Base-by-base conservation (phyloP, 441 rosid species). In the Populus hybrid region DNA sequence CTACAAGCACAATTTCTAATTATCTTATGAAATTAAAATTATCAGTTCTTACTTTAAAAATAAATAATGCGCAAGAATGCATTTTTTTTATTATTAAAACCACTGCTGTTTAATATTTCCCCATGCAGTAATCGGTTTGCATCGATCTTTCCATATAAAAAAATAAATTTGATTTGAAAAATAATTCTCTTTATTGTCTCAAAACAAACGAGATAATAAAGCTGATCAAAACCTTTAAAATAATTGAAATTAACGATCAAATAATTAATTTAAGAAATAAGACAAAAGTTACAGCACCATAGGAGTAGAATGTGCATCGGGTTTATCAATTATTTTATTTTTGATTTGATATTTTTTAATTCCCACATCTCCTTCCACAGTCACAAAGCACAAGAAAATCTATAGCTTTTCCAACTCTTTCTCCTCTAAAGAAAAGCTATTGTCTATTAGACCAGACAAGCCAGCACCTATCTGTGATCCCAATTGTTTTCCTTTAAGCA, bases 301-400 rank as follows among this genome's bases (percentile, higher is more conserved):
- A 26, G 33, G 26, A 31, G 53, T 29, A 20, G n/a, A 31, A 67
- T 50, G 36, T 20, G 12, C 42, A 64, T 4, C 36, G 31, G 26
- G 14, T 4, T 31, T 42, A 50, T n/a, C 36, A 59, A 50, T n/a
- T 71, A 29, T 20, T 6, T 77, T 64, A 3, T 29, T 18, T 18
- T 42, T 68, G 56, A 40, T 45, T 24, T 12, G 9, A 38, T 20
- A 63, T 76, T n/a, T 24, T 61, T 45, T 69, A 18, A 72, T 72
- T 72, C 42, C 18, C 73, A 21, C 33, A 11, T 66, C 76, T 72
- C 76, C 69, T 64, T 74, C 61, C 74, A 53, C 81, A 71, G 73
- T 76, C 86, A 81, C 86, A 77, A 84, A 84, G 82, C 90, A 87
- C 90, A 82, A 83, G 87, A 71, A 78, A 77, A 81, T 73, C 82